phyloP scores from a whole-genome alignment of 139 green algal genomes.

The Chlamydomonas sp. region DNA sequence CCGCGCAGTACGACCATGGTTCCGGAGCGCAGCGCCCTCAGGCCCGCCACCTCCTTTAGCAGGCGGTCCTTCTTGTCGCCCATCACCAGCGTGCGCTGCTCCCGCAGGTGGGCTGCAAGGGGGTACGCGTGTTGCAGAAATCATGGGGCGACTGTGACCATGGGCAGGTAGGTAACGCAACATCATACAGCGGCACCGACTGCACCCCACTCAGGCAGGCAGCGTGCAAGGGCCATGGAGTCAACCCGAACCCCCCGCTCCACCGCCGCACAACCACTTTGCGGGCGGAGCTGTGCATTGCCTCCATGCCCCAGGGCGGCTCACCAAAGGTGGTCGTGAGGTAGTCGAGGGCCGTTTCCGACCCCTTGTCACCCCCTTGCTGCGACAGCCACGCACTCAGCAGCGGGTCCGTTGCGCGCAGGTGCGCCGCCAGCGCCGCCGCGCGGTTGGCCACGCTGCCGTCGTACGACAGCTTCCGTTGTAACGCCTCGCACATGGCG shows the following conservation, averaged over 20 bases:
- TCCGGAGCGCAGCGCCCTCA: slow-evolving; percentile 10
- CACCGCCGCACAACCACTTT: no score
- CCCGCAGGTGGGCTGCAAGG: slow-evolving; percentile 29
- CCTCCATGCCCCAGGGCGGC: neutral
- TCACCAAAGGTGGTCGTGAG: slow-evolving; percentile 31
- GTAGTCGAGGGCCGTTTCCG: slow-evolving; percentile 23
- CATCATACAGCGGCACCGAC: no score
- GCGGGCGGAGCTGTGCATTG: no score
- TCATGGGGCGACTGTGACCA: no score
- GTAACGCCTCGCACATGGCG: slow-evolving; percentile 22
- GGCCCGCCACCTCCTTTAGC: slow-evolving; percentile 17
- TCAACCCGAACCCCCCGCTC: no score
- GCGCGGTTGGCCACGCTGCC: slow-evolving; percentile 8
- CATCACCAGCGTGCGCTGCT: slow-evolving; percentile 41
- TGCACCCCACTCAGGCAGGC: no score
- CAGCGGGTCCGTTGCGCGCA: slow-evolving; percentile 13
- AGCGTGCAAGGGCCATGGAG: no score
- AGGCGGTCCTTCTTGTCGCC: slow-evolving; percentile 36
- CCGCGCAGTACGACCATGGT: slow-evolving; percentile 30
- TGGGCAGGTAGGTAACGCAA: no score
- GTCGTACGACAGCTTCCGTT: slow-evolving; percentile 27
- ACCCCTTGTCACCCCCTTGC: neutral
- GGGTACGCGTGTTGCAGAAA: no score
- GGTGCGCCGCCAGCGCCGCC: slow-evolving; percentile 8
- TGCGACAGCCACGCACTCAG: slow-evolving; percentile 7